These are phyloP conservation scores for Pistacia integerrima DNA, from an alignment of 345 rosid genomes.

Conservation along the genomic window DNA sequence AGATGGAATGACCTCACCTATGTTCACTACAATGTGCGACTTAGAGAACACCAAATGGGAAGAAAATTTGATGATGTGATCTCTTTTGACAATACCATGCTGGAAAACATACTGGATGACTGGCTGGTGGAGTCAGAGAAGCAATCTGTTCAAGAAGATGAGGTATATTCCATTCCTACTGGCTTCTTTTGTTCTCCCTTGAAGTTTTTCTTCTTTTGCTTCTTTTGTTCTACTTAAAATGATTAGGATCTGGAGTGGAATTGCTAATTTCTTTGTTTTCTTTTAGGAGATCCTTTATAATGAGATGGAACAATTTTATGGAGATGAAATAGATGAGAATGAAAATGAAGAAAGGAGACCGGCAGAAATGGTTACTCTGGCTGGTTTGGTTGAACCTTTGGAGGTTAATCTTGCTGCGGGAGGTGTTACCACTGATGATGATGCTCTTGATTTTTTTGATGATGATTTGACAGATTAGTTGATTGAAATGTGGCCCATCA, in stretches of 20 bases:
- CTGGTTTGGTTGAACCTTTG: constrained; percentile 41
- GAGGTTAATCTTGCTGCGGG: constrained; percentile 43
- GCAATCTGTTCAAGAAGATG: constrained; percentile 48
- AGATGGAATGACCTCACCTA: constrained; percentile 61
- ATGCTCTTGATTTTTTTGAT: constrained; percentile 55
- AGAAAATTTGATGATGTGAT: constrained; percentile 41
- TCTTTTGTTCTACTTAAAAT: constrained; percentile 5
- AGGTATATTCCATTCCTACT: constrained; percentile 44
- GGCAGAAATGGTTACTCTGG: constrained; percentile 39
- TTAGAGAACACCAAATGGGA: constrained; percentile 55
- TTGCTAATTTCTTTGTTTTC: constrained; percentile 19
- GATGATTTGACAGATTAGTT: constrained; percentile 54
- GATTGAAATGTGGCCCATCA: constrained; percentile 17
- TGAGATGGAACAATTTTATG: constrained; percentile 46
- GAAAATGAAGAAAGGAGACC: constrained; percentile 42
- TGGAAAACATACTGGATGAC: constrained; percentile 58
- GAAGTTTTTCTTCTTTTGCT: background rate
- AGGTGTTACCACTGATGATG: constrained; percentile 54
- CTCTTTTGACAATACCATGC: constrained; percentile 48
- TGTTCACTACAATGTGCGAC: constrained; percentile 77
- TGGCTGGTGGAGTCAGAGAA: constrained; percentile 63
- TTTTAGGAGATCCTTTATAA: constrained; percentile 52
- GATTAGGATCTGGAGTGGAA: constrained; percentile 8
- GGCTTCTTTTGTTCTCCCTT: background rate
- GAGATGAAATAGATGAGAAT: constrained; percentile 51